phyloP scores from a whole-genome alignment of 2,329 filamentous ascomycete genomes.

The Atkinsonella hypoxylon region DNA sequence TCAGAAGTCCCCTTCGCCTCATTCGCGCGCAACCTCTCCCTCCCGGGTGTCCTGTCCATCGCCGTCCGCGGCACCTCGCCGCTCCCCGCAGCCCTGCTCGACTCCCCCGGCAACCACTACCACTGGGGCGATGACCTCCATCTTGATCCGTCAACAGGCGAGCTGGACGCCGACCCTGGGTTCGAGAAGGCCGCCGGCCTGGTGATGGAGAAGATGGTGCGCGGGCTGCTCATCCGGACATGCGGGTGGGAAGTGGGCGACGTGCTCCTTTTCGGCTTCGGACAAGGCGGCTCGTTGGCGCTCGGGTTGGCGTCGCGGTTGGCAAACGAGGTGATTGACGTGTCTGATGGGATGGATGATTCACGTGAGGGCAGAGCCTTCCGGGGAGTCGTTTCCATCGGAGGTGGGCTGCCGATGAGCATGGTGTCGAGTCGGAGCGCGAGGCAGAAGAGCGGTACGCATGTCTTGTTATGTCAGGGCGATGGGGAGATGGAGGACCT shows the following conservation, averaged over 20 bases:
- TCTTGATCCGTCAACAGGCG: constrained; percentile 37
- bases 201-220: constrained; percentile 39
- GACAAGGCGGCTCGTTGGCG: constrained; percentile 53
- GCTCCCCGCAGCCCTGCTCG: constrained; percentile 54
- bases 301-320: constrained; percentile 39
- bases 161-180: constrained; percentile 49
- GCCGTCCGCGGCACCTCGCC: constrained; percentile 59
- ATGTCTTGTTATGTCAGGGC: constrained; percentile 47
- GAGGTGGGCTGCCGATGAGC: constrained; percentile 43
- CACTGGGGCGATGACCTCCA: constrained; percentile 59
- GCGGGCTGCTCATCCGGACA: constrained; percentile 35
- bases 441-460: constrained; percentile 47
- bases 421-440: constrained; percentile 34
- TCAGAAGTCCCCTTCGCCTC: constrained; percentile 53
- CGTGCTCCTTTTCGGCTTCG: constrained; percentile 53
- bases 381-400: constrained; percentile 51
- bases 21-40: constrained; percentile 55
- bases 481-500: constrained; percentile 51
- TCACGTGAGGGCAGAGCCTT: constrained; percentile 16
- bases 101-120: constrained; percentile 23
- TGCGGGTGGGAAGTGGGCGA: constrained; percentile 50
- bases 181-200: constrained; percentile 36
- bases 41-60: constrained; percentile 68
- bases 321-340: constrained; percentile 22
- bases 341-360: constrained; percentile 11